Evolutionary conservation across 2,329 filamentous ascomycete genomes (phyloP).

Genomic region (Fusarium duplospermum): DNA sequence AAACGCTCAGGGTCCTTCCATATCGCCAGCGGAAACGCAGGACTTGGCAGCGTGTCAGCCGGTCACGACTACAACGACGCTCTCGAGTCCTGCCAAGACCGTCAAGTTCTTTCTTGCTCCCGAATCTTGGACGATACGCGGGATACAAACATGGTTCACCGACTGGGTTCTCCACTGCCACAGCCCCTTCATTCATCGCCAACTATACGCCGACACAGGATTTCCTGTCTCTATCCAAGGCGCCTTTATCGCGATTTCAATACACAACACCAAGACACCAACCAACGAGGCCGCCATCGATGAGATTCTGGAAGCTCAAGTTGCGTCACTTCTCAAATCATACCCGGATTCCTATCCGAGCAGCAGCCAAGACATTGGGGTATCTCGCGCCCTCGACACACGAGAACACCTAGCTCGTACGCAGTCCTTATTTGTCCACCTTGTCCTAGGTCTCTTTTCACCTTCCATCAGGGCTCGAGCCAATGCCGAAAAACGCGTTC

Average conservation of each 20-base stretch:
- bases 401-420: not conserved
- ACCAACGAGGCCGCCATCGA: not conserved
- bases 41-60: not conserved
- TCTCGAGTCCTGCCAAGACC: not conserved
- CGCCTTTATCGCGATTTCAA: slow-evolving; percentile 7
- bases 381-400: not conserved
- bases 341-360: not conserved
- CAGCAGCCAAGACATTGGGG: not conserved
- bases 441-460: slow-evolving; percentile 8
- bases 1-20: not conserved
- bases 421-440: slow-evolving; percentile 6
- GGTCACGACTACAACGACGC: not conserved
- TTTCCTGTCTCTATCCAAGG: slow-evolving; percentile 7
- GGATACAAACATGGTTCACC: slow-evolving; percentile 6
- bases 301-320: not conserved
- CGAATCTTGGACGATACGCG: not conserved
- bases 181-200: slow-evolving; percentile 16
- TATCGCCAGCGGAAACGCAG: not conserved
- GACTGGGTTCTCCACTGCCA: slow-evolving; percentile 10
- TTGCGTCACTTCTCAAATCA: not conserved
- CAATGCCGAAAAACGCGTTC: slow-evolving; percentile 10
- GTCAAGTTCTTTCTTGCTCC: not conserved
- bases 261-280: not conserved
- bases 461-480: slow-evolving; percentile 7
- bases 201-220: slow-evolving; percentile 18